Base-by-base conservation (phyloP, 768 basidiomycete species). In the Termitomyces heimii region DNA sequence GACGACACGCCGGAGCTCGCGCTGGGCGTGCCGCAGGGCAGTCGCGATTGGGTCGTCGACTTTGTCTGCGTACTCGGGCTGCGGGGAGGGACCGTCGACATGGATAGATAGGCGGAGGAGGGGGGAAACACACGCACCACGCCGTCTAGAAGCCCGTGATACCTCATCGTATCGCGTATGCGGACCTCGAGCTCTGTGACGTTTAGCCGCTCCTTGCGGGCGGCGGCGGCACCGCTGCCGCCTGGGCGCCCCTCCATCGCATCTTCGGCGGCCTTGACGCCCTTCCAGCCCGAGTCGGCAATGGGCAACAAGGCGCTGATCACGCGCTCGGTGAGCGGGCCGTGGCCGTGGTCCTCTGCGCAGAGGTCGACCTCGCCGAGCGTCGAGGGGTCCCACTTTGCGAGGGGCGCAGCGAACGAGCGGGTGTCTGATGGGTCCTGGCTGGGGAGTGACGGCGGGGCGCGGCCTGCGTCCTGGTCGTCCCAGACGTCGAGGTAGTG, bases 1-100 rank as follows among this genome's bases (percentile, higher is more conserved):
- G 2, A 89, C 77, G 49, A 98, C 89, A 6, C 74, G 75, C 10
- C 88, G 83, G 5, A 99, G 80, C 62, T 93, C 84, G 14, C 80
- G 74, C 68, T 99, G 97, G 18, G 92, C 90, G 43, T 92, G 86
- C 3, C 96, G 88, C 1, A 99, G 82, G 1, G 92, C 89, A 2
- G 90, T 85, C 8, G 94, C 88, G 49, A 99, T 91, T 32, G 95
- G 94, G 70, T 99, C 97, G 67, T 98, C 96, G 37, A 94, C 88
- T 59, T 88, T 84, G 45, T 84, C 79, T 24, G 82, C 75, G 65
- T 82, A 92, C 68, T 92, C 84, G 47, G 88, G 87, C 88, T 90
- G 60, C 26, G 37, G 1, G 5, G 14, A 31, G 31, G 7, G 51
- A 57, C n/a, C n/a, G n/a, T n/a, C 32, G 29, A 3, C 44, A 18